phyloP scores from a whole-genome alignment of 345 rosid genomes.

The Eucalyptus sideroxylon region DNA sequence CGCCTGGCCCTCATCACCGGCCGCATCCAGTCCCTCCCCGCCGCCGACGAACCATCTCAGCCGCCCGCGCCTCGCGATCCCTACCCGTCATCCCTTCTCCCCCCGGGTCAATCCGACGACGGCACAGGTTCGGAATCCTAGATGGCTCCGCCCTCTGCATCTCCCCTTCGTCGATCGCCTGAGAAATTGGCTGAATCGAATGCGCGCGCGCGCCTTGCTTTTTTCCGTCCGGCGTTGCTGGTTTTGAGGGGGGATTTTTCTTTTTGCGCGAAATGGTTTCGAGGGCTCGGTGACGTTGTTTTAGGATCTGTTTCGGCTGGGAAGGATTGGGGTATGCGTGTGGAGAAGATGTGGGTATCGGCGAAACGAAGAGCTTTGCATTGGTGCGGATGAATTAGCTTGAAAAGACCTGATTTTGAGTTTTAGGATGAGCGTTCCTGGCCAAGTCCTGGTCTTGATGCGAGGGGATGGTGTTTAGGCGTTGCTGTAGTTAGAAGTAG shows the following conservation, averaged over 20 bases:
- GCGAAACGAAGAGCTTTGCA: not conserved
- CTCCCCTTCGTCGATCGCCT: not conserved
- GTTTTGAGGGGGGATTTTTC: not conserved
- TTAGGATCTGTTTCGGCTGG: not conserved
- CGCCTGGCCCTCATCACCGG: conserved; percentile 79
- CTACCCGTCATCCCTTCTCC: not conserved
- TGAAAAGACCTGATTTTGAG: not conserved
- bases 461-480: not conserved
- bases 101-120: conserved; percentile 13
- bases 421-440: not conserved
- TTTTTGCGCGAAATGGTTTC: not conserved
- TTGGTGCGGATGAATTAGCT: not conserved
- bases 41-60: conserved; percentile 11
- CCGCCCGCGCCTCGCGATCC: not conserved
- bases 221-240: not conserved
- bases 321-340: not conserved
- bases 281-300: not conserved
- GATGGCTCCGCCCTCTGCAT: not conserved
- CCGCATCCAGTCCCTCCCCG: conserved; percentile 25
- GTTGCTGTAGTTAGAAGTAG: not conserved
- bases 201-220: not conserved
- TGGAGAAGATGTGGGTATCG: not conserved
- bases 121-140: conserved; percentile 1
- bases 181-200: not conserved
- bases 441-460: not conserved